These are phyloP conservation scores for Petunia secreta DNA, from an alignment of 257 asterid species.

Conservation along the genomic window DNA sequence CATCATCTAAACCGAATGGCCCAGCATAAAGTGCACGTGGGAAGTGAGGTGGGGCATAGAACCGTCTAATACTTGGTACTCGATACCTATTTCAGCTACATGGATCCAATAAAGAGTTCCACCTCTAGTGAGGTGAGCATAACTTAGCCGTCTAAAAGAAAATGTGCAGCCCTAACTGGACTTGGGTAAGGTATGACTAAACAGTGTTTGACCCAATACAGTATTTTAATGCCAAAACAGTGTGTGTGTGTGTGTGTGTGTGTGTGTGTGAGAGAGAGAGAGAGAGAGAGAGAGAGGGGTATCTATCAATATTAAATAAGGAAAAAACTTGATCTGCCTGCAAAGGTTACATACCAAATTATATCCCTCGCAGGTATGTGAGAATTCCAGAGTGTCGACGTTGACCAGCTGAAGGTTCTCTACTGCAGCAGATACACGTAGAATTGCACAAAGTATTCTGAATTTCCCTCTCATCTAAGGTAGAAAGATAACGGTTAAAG, in stretches of 20 bases:
- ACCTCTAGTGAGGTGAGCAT: not conserved
- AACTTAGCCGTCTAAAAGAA: not conserved
- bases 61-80: not conserved
- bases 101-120: not conserved
- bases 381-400: slow-evolving; percentile 42
- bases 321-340: not conserved
- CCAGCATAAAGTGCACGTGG: not conserved
- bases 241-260: not conserved
- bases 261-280: too few species aligned
- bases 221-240: not conserved
- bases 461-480: slow-evolving; percentile 59
- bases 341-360: slow-evolving; percentile 55
- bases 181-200: not conserved
- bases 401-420: slow-evolving; percentile 45
- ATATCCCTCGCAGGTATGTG: slow-evolving; percentile 50
- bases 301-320: slow-evolving; percentile 2
- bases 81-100: not conserved
- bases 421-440: slow-evolving; percentile 59
- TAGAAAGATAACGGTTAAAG: slow-evolving; percentile 20
- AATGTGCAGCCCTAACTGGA: not conserved
- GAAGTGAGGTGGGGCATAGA: not conserved
- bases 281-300: too few species aligned
- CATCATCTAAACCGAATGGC: not conserved
- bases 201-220: not conserved
- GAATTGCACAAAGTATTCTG: slow-evolving; percentile 60